phyloP scores from a whole-genome alignment of 2,329 filamentous ascomycete species.

The Rhynchosporium graminicola region DNA sequence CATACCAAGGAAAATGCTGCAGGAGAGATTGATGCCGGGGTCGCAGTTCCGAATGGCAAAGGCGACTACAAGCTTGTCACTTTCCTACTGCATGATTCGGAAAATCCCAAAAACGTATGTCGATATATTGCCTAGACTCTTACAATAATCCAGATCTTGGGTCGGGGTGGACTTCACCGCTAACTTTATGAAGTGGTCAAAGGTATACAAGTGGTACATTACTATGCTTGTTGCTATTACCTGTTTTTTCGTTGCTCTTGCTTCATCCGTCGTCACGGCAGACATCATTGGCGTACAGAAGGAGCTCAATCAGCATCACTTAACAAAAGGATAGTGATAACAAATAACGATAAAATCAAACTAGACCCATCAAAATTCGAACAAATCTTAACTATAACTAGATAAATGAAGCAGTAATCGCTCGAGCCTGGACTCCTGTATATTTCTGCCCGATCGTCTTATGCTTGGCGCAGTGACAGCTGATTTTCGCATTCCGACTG shows the following conservation, averaged over 20 bases:
- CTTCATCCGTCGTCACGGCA: slow-evolving; percentile 75
- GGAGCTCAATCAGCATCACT: slow-evolving; percentile 57
- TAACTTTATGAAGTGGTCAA: slow-evolving; percentile 56
- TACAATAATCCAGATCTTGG: no score
- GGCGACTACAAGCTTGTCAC: slow-evolving; percentile 62
- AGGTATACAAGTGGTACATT: slow-evolving; percentile 76
- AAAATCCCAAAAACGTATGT: slow-evolving; percentile 72
- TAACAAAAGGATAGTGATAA: no score
- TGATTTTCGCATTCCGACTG: no score
- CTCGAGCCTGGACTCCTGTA: no score
- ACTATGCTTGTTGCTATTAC: slow-evolving; percentile 82
- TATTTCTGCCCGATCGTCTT: no score
- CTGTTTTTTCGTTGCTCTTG: slow-evolving; percentile 67
- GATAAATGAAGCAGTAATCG: no score
- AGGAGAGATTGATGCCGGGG: slow-evolving; percentile 56
- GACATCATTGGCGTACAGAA: slow-evolving; percentile 65
- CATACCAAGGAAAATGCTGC: slow-evolving; percentile 62
- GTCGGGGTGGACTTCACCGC: no score
- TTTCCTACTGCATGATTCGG: slow-evolving; percentile 70
- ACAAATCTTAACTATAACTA: no score
- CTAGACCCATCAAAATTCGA: no score
- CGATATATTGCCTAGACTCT: no score
- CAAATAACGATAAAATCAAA: no score
- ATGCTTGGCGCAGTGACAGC: no score
- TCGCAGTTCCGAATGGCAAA: slow-evolving; percentile 31